Percentiles rank a stretch among this genome's conserved stretches.
Conservation (phyloP, 108 stramenopile genomes). For the Cyclotella baltica region DNA sequence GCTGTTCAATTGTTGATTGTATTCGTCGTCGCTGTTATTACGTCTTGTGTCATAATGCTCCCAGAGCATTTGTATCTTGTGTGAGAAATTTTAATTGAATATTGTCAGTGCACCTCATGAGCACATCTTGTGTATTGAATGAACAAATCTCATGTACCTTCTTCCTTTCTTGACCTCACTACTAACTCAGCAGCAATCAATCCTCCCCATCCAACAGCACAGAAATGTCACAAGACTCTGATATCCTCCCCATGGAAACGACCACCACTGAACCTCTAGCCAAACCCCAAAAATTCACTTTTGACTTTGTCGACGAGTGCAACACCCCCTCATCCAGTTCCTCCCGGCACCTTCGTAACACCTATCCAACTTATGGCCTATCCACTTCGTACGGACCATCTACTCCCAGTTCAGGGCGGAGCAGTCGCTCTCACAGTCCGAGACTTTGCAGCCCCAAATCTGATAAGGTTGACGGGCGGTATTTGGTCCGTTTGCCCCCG, state of each 20-base stretch:
- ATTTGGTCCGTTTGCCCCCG: slow-evolving; percentile 21
- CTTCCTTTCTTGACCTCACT: background rate
- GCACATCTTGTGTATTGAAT: too few relatives aligned
- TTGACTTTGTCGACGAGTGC: slow-evolving; percentile 27
- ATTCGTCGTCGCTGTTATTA: too few relatives aligned
- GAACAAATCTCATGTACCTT: too few relatives aligned
- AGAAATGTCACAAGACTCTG: background rate
- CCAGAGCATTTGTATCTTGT: too few relatives aligned
- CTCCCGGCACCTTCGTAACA: background rate
- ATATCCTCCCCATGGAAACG: background rate
- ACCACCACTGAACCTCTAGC: background rate
- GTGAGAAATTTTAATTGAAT: too few relatives aligned
- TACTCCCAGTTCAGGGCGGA: background rate
- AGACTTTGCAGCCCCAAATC: slow-evolving; percentile 2
- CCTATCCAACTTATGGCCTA: background rate
- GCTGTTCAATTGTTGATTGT: too few relatives aligned
- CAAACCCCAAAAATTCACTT: slow-evolving; percentile 26
- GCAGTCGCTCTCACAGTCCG: slow-evolving; percentile 1
- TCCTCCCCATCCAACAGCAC: background rate
- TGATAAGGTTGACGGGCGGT: slow-evolving; percentile 18
- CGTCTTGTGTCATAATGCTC: too few relatives aligned
- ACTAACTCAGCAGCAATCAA: background rate
- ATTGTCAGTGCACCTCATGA: too few relatives aligned
- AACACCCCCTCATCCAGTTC: slow-evolving; percentile 5
- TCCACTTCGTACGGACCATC: background rate